phyloP scores from a whole-genome alignment of 192 early-diverging fungal genomes.

The Gamsiella multidivaricata region DNA sequence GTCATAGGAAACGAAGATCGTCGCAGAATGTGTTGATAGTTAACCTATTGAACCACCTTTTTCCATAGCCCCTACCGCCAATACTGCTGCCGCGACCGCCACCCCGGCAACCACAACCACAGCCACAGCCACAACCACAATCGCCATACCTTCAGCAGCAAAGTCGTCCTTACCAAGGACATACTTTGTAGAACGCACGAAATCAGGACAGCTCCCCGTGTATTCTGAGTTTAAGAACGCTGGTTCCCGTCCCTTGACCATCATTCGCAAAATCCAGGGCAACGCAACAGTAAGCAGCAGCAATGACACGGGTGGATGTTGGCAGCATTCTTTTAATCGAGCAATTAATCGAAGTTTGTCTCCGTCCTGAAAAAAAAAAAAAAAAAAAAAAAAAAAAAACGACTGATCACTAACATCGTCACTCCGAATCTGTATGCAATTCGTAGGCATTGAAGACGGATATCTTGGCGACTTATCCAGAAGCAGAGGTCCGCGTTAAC shows the following conservation, averaged over 20 bases:
- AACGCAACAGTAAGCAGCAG: conserved; percentile 66
- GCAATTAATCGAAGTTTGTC: background rate
- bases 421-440: background rate
- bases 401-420: background rate
- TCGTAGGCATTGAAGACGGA: conserved; percentile 44
- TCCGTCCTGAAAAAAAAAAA: background rate
- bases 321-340: background rate
- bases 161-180: conserved; percentile 36
- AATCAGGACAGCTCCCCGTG: conserved; percentile 70
- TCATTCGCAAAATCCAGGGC: conserved; percentile 78
- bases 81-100: background rate
- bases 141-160: conserved; percentile 3
- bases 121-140: background rate
- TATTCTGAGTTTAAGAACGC: conserved; percentile 78
- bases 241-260: conserved; percentile 68
- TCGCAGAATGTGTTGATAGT: too few species aligned
- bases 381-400: background rate
- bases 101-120: background rate
- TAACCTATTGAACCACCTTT: too few species aligned
- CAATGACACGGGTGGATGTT: too few species aligned
- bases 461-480: conserved; percentile 33
- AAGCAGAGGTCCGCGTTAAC: conserved; percentile 43
- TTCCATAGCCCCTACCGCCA: background rate
- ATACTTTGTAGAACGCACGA: conserved; percentile 76
- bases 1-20: too few species aligned